Evolutionary conservation across 805 yeast genomes (phyloP).

Genomic region (Candida sonorensis): DNA sequence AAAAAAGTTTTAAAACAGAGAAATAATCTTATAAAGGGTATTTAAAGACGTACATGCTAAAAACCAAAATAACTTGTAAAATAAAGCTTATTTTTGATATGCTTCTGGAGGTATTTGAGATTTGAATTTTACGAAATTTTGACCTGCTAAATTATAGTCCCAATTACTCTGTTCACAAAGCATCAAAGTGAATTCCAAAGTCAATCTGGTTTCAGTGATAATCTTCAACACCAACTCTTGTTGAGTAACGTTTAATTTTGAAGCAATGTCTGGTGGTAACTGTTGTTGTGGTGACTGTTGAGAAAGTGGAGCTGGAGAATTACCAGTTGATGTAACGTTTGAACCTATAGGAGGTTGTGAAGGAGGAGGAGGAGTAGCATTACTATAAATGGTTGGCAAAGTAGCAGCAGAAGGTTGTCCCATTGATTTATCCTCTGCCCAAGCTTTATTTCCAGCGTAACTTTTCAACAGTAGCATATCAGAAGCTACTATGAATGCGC

Average conservation of each 20-base stretch:
- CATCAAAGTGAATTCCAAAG: conserved; percentile 73
- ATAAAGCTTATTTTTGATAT: conserved; percentile 23
- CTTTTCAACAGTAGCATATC: conserved; percentile 71
- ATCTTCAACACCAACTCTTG: conserved; percentile 59
- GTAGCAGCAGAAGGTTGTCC: too few species aligned
- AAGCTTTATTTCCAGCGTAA: conserved; percentile 47
- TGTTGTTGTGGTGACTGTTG: conserved; percentile 13
- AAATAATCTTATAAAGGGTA: too few species aligned
- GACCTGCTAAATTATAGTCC: conserved; percentile 65
- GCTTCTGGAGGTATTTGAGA: conserved; percentile 51
- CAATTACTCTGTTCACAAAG: conserved; percentile 83
- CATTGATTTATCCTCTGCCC: conserved; percentile 41
- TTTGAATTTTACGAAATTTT: conserved; percentile 63
- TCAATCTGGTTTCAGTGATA: conserved; percentile 67
- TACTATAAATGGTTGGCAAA: too few species aligned
- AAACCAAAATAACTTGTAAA: too few species aligned
- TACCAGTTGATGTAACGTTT: conserved; percentile 10
- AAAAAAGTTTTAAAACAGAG: too few species aligned
- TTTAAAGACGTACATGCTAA: too few species aligned
- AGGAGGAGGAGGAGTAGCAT: too few species aligned
- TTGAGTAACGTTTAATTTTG: conserved; percentile 47
- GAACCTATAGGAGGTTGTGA: conserved; percentile 7
- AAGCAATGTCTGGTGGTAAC: conserved; percentile 50
- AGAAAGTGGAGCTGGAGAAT: not conserved
- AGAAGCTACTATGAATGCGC: conserved; percentile 76